Evolutionary conservation across 805 yeast species (phyloP), one percentile per base, ranked within the genome.

Genomic region (Candida nanaspora): DNA sequence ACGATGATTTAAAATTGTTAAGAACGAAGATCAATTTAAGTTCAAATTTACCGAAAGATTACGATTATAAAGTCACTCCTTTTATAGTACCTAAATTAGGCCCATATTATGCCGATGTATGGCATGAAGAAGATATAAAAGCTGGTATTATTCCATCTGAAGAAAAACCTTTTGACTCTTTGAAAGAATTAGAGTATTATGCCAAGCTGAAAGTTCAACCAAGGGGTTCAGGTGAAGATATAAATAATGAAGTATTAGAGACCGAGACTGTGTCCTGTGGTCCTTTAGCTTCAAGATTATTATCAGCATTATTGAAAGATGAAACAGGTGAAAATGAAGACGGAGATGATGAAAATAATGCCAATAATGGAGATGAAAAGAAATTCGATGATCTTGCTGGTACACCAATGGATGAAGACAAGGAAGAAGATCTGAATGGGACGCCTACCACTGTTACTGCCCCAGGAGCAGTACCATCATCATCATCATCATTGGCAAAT

Each of bases 81-180:
- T 87, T 74, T 51, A 61, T 81, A 14, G 82, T 88, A 10, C 98
- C 98, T 2, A 85, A 83, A 34, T 59, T 93, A 33, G 98, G 98
- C 0, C 84, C 82, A 4, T 66, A 78, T 21, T 93, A 91, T 55
- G 77, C 82, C 1, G 88, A 86, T 33, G 71, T 78, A 5, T 93
- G 98, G 98, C 75, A 81, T 13, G 85, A 82, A 38, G 95, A 88
- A 54, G 96, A 86, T 58, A 53, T 69, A 53, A 54, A 63, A 18
- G 35, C 40, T 5, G 40, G 40, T 4, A n/a, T 39, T 5, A n/a
- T 39, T 5, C 32, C 26, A 28, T 22, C 35, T 22, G 41, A 33
- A 35, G 34, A 27, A 5, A 13, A 6, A 14, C 34, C 32, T 19
- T 36, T 49, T 35, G 47, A 49, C 37, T 46, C 55, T 1, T 38